Evolutionary conservation across 2,329 filamentous ascomycete genomes (phyloP), one percentile per base, ranked within the genome.

Genomic region (Zymoseptoria brevis): DNA sequence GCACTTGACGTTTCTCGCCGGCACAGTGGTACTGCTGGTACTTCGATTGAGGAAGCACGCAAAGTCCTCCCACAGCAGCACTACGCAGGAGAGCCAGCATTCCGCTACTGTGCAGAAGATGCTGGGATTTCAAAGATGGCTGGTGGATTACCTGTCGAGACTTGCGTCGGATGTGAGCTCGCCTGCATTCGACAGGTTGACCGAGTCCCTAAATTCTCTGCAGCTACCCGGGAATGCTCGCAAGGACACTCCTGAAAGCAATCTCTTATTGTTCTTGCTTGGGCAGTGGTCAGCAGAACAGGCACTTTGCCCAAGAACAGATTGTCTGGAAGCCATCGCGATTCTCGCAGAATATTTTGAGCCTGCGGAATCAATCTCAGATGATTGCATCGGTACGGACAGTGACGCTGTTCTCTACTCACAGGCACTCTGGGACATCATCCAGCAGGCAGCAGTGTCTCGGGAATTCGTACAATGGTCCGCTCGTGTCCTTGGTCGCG

Each of bases 1-100:
- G 30, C 79, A 81, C 0, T 85, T 90, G 0, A 87, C 86, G 0
- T 96, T 96, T 67, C 78, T 95, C 50, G 86, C 89, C 9, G 93
- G 92, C 0, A 88, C 92, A 63, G 82, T 87, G 0, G 76, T 96
- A 19, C 90, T 90, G 0, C 87, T 88, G 0, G 76, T 97, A 3
- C 85, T 91, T 2, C 91, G 90, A 2, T 78, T 97, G 19, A 83
- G 87, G 51, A 82, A 86, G 8, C 66, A 70, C 50, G 55, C 65
- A 6, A 59, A 57, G 16, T 19, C 16, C 22, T 55, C 56, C 50
- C 60, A 62, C 26, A 85, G 88, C 11, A 90, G 85, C 67, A 93
- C 88, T 3, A 93, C 89, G 0, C 90, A 96, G 67, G 89, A 95
- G 70, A 90, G 83, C 60, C 89, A 96, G 66, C 88, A 93, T 71